Base-by-base conservation (phyloP, 2,329 filamentous ascomycete genomes). In the Fusarium vanettenii region DNA sequence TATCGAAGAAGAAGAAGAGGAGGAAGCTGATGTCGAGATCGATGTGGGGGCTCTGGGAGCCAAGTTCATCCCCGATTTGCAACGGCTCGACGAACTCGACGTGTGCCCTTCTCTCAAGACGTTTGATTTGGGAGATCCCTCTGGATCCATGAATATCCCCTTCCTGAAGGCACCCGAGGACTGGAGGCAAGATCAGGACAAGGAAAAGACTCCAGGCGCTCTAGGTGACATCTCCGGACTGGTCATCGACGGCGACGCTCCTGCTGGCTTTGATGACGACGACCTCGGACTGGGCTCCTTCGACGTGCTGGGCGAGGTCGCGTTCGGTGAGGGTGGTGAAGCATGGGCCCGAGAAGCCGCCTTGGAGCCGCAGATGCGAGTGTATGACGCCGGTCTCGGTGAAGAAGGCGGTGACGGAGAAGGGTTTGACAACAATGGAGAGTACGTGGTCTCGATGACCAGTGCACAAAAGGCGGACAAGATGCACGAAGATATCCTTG, bases 281-380 rank as follows among this genome's bases (percentile, higher is more conserved):
- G 95, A 95, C 75, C 89, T 92, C 72, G 89, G 89, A 41, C 85
- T 95, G 41, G 94, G 92, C 50, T 92, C 89, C 56, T 94, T 94
- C 63, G 93, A 94, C 72, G 85, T 92, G 55, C 89, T 91, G 55
- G 85, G 90, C 41, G 93, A 97, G 72, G 90, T 95, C 65, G 94
- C 94, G 14, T 99, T 99, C 80, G 97, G 97, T 29, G 95, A 98
- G 81, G 97, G 97, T 69, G 97, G 97, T 73, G 97, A 99, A 82
- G 94, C 93, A 1, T 99, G 97, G 96, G 97, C 96, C 6, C 91
- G 92, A 76, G 95, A 98, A 82, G 95, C 95, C 45, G 95, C 94
- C 13, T 86, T 96, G 22, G 94, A 96, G 78, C 94, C 94, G 48
- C 95, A 97, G 84, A 93, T 95, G 86, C 93, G 94, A 60, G 91